These are phyloP conservation scores for Rhizoctonia solani DNA, from an alignment of 1,284 basidiomycete genomes.

Conservation along the genomic window DNA sequence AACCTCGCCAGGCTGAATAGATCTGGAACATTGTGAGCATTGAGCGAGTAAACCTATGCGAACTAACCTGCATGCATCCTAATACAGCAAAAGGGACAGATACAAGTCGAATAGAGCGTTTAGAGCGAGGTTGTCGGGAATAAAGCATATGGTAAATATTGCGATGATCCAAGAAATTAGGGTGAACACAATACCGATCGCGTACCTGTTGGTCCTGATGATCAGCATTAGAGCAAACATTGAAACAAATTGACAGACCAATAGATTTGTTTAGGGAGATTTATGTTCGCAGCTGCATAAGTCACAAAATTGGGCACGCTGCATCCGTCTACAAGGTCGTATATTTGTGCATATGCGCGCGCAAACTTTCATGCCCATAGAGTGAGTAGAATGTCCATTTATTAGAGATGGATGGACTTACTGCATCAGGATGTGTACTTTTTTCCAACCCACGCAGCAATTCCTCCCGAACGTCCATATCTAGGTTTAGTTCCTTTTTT, in stretches of 20 bases:
- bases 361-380: conserved; percentile 44
- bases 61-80: conserved; percentile 46
- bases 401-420: conserved; percentile 44
- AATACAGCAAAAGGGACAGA: conserved; percentile 45
- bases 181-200: conserved; percentile 34
- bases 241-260: conserved; percentile 44
- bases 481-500: conserved; percentile 48
- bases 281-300: conserved; percentile 46
- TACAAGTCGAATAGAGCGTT: conserved; percentile 47
- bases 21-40: conserved; percentile 22
- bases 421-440: conserved; percentile 50
- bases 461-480: conserved; percentile 46
- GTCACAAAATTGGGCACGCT: conserved; percentile 47
- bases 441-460: conserved; percentile 44
- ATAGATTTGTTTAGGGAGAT: conserved; percentile 49
- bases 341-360: conserved; percentile 47
- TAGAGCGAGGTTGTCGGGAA: conserved; percentile 43
- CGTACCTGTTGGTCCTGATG: conserved; percentile 10
- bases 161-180: conserved; percentile 44
- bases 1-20: conserved; percentile 49
- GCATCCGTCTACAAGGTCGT: conserved; percentile 44
- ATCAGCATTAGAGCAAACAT: not conserved
- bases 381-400: not conserved
- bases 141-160: conserved; percentile 42
- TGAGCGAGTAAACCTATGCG: too few relatives aligned